These are phyloP conservation scores for Microascus cirrosus DNA, from an alignment of 2,329 filamentous ascomycete genomes.

Conservation along the genomic window DNA sequence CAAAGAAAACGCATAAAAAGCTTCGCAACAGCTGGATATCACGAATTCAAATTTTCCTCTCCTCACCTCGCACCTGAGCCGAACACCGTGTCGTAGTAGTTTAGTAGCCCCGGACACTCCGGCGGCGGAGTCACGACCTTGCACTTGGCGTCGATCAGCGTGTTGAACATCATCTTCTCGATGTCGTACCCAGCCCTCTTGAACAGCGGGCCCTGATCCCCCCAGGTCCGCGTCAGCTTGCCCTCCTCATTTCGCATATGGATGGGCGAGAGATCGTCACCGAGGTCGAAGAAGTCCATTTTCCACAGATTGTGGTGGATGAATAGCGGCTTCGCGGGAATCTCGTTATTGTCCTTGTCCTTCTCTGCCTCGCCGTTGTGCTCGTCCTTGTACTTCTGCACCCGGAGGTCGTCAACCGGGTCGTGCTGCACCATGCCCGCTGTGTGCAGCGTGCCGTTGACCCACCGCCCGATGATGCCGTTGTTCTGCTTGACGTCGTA, in stretches of 20 bases:
- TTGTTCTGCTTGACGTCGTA: constrained; percentile 24
- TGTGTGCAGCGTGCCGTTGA: constrained; percentile 14
- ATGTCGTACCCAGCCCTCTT: constrained; percentile 18
- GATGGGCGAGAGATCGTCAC: constrained; percentile 9
- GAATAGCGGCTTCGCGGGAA: constrained; percentile 16
- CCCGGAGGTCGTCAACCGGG: constrained; percentile 16
- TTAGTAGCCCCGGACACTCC: constrained; percentile 22
- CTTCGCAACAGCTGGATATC: not conserved
- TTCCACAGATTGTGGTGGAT: constrained; percentile 25
- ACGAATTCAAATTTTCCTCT: not conserved
- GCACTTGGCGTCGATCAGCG: constrained; percentile 17
- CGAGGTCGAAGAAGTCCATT: constrained; percentile 18
- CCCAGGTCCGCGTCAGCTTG: constrained; percentile 16
- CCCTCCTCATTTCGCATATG: constrained; percentile 11
- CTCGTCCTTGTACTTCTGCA: constrained; percentile 8
- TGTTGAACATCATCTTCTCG: constrained; percentile 20
- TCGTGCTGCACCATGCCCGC: constrained; percentile 19
- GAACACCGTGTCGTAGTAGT: constrained; percentile 13
- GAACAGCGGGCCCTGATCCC: constrained; percentile 12
- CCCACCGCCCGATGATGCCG: constrained; percentile 17
- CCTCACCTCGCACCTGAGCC: not conserved
- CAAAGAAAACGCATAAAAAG: not conserved
- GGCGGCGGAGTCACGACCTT: constrained; percentile 7
- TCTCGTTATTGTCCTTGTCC: constrained; percentile 7
- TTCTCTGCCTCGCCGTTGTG: constrained; percentile 6